phyloP scores from a whole-genome alignment of 768 basidiomycete species.

The Kwoniella pini region DNA sequence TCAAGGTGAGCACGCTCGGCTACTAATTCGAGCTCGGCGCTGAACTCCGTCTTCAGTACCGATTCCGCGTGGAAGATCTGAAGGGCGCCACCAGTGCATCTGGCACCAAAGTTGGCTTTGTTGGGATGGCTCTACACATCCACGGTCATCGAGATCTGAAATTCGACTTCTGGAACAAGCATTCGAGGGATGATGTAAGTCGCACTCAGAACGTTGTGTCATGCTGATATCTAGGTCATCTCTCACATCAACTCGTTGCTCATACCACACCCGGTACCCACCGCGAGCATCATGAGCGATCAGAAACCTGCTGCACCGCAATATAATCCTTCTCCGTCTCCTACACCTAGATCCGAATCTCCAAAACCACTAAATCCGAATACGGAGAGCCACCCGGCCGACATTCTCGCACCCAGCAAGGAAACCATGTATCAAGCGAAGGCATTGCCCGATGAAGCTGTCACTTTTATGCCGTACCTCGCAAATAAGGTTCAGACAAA shows the following conservation, averaged over 20 bases:
- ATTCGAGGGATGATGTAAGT: conserved; percentile 58
- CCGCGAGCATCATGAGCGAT: conserved; percentile 6
- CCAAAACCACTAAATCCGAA: background rate
- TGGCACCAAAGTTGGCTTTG: conserved; percentile 34
- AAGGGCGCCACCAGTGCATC: conserved; percentile 56
- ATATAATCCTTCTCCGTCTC: background rate
- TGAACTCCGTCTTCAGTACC: conserved; percentile 48
- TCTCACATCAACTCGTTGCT: conserved; percentile 15
- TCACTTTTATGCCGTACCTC: conserved; percentile 48
- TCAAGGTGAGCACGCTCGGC: conserved; percentile 42
- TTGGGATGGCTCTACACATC: conserved; percentile 59
- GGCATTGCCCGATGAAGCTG: conserved; percentile 42
- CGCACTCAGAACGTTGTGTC: background rate
- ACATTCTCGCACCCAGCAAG: conserved; percentile 36
- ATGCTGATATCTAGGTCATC: conserved; percentile 19
- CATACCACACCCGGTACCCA: background rate
- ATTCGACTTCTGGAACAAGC: conserved; percentile 60
- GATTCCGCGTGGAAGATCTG: conserved; percentile 57
- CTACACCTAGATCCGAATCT: background rate
- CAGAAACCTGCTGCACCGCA: conserved; percentile 11
- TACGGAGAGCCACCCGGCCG: conserved; percentile 29
- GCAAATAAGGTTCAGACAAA: conserved; percentile 34
- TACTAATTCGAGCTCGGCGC: background rate
- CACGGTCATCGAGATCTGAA: conserved; percentile 59
- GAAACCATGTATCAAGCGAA: conserved; percentile 19